Percentiles rank a stretch among this genome's conserved stretches.
These are phyloP conservation scores for Leersia perrieri DNA, from an alignment of 176 grass and related monocot species.

Conservation along the genomic window DNA sequence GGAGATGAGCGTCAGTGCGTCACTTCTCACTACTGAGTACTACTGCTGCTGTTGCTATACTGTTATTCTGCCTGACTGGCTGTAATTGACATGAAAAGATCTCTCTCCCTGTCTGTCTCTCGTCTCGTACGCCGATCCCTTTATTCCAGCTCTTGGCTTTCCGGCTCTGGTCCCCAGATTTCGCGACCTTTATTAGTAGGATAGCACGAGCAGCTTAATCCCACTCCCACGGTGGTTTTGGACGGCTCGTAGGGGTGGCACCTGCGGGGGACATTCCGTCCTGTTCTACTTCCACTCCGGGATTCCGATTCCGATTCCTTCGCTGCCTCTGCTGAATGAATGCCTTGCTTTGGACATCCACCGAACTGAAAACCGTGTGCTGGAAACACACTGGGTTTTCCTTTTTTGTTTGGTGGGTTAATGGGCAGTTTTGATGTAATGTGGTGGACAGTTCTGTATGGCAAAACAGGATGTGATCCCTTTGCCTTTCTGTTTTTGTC, in stretches of 20 bases:
- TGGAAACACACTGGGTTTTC: slow-evolving; percentile 8
- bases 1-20: slow-evolving; percentile 7
- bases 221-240: slow-evolving; percentile 31
- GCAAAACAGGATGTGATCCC: not conserved
- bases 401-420: slow-evolving; percentile 1
- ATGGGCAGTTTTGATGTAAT: not conserved
- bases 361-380: slow-evolving; percentile 17
- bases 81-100: slow-evolving; percentile 46
- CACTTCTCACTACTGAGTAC: not conserved
- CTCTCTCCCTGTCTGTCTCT: not conserved
- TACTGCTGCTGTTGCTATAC: no score
- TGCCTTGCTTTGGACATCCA: slow-evolving; percentile 8
- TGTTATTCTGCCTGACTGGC: not conserved
- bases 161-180: slow-evolving; percentile 4
- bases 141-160: slow-evolving; percentile 49
- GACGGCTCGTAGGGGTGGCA: slow-evolving; percentile 47
- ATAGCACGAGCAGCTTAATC: slow-evolving; percentile 1
- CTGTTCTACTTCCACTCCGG: not conserved
- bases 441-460: not conserved
- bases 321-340: not conserved
- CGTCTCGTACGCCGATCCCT: not conserved
- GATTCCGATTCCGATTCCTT: slow-evolving; percentile 39
- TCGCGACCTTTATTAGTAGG: slow-evolving; percentile 12
- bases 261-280: slow-evolving; percentile 35
- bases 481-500: not conserved